These are phyloP conservation scores for Zychaea mexicana DNA, from an alignment of 371 early-diverging fungal species.

Conservation along the genomic window DNA sequence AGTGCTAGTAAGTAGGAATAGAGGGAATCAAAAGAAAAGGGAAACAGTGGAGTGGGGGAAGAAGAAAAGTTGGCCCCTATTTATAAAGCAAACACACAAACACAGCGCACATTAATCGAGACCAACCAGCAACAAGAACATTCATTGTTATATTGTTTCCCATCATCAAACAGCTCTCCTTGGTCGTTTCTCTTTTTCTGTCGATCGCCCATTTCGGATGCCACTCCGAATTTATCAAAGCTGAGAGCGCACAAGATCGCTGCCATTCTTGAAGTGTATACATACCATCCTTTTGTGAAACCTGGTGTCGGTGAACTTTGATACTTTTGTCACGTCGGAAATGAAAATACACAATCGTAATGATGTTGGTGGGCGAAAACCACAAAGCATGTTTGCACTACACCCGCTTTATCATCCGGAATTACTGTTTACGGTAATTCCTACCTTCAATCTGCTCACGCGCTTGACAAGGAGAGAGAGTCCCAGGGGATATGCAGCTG, in stretches of 20 bases:
- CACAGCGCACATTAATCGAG: too few relatives aligned
- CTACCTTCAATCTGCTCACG: not conserved
- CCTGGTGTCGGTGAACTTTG: not conserved
- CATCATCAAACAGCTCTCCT: not conserved
- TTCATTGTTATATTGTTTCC: slow-evolving; percentile 13
- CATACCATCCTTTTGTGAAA: too few relatives aligned
- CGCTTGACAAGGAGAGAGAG: not conserved
- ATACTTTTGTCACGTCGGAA: not conserved
- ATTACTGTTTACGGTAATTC: too few relatives aligned
- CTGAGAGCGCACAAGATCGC: not conserved
- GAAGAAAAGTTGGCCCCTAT: not conserved
- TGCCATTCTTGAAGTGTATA: not conserved
- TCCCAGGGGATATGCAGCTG: not conserved
- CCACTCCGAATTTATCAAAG: slow-evolving; percentile 3
- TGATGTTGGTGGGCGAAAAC: not conserved
- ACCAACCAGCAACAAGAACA: not conserved
- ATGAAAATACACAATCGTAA: too few relatives aligned
- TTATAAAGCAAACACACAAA: not conserved
- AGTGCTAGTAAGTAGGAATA: not conserved
- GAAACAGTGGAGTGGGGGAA: not conserved
- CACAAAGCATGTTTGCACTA: too few relatives aligned
- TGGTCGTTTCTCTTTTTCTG: not conserved
- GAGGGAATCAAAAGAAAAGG: slow-evolving; percentile 6
- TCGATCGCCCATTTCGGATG: slow-evolving; percentile 8
- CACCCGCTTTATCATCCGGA: too few relatives aligned